Base-by-base conservation (phyloP, 2,329 filamentous ascomycete species). In the Fusarium xyrophilum region DNA sequence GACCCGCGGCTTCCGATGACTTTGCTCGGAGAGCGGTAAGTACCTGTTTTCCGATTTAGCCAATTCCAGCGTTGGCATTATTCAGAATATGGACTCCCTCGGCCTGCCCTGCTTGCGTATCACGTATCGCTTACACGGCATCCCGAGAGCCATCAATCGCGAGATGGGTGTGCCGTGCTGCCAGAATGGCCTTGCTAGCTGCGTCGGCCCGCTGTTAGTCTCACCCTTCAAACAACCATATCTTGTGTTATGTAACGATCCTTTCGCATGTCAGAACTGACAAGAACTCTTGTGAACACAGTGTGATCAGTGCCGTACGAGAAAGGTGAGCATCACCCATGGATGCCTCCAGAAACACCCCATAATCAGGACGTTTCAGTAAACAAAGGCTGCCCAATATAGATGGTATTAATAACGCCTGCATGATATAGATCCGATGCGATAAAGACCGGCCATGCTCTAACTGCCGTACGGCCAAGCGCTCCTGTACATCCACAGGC, bases 381-480 rank as follows among this genome's bases (percentile, higher is more conserved):
- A 28, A 33, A 40, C 23, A 27, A 27, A 32, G 35, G 19, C 51
- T 43, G n/a, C 42, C 30, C 30, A 21, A 38, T 25, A 44, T 40
- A 23, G 23, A 28, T 36, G 28, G 27, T 35, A 57, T 74, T 55
- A 58, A 73, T 71, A 67, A 74, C 70, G 43, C 25, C 43, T 60
- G 43, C 23, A 47, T 56, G 27, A 53, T 48, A 48, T 67, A 88
- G 86, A 86, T 88, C 59, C 84, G 85, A 47, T 88, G 86, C 72
- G 85, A 88, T 73, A 87, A 86, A 74, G 83, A 85, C 40, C 82
- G 81, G 65, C 86, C 86, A 28, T 88, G 86, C 73, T 84, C 85
- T 54, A 88, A 87, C 70, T 88, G 86, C 71, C 81, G 83, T 35
- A 85, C 81, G 27, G 83, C 85, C 30, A 83, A 82, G 65, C 80